Evolutionary conservation across 768 basidiomycete species (phyloP).

Genomic region (Termitomyces titanicus): DNA sequence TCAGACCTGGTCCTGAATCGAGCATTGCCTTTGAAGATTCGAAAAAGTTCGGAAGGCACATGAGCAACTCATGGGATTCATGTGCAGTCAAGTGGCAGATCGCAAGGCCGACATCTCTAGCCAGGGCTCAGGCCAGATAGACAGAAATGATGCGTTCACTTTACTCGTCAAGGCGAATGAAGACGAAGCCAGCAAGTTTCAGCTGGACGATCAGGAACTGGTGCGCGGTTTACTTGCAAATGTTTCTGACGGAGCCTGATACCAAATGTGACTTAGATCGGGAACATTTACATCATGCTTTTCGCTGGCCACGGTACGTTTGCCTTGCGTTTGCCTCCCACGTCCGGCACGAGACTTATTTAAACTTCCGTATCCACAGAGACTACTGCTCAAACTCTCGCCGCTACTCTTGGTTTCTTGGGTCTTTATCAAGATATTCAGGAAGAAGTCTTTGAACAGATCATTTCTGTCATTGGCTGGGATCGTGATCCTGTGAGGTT

Average conservation of each 20-base stretch:
- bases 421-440: constrained; percentile 39
- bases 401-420: constrained; percentile 41
- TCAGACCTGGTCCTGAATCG: neutral
- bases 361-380: constrained; percentile 22
- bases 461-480: constrained; percentile 29
- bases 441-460: constrained; percentile 37
- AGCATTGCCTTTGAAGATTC: constrained; percentile 20
- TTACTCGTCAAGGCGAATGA: constrained; percentile 44
- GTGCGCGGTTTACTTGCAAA: constrained; percentile 20
- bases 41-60: constrained; percentile 24
- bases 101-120: constrained; percentile 27
- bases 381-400: constrained; percentile 41
- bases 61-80: constrained; percentile 30
- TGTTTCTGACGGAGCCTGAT: too few species aligned
- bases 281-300: constrained; percentile 48
- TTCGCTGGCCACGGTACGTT: constrained; percentile 55
- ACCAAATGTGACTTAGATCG: constrained; percentile 32
- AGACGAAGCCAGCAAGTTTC: constrained; percentile 34
- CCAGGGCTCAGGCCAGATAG: neutral
- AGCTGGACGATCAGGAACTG: constrained; percentile 37
- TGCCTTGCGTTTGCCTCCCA: neutral
- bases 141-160: constrained; percentile 33
- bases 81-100: constrained; percentile 32
- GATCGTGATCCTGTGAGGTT: constrained; percentile 29
- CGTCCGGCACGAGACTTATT: neutral